phyloP scores from a whole-genome alignment of 2,329 filamentous ascomycete genomes.

The Aspergillus sp. region DNA sequence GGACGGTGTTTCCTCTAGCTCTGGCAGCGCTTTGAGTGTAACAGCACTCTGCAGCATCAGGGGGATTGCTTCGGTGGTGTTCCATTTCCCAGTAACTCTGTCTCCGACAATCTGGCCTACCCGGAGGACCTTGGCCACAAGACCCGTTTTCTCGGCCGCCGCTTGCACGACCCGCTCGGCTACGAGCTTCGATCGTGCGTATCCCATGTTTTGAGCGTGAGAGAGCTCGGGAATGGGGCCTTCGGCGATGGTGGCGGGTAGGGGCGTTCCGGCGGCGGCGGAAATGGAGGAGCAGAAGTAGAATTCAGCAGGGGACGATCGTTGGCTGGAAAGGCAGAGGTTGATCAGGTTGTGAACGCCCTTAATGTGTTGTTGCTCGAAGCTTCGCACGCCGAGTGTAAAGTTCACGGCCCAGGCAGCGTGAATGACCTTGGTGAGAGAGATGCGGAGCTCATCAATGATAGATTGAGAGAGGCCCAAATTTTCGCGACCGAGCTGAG shows the following conservation, averaged over 20 bases:
- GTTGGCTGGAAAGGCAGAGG: constrained; percentile 34
- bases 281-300: constrained; percentile 54
- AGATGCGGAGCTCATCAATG: constrained; percentile 43
- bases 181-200: constrained; percentile 38
- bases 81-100: constrained; percentile 21
- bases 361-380: constrained; percentile 54
- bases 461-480: constrained; percentile 49
- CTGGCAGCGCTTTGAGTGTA: constrained; percentile 47
- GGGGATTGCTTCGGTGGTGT: constrained; percentile 45
- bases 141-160: constrained; percentile 10
- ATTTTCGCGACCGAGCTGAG: constrained; percentile 45
- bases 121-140: constrained; percentile 29
- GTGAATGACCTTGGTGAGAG: constrained; percentile 58
- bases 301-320: constrained; percentile 39
- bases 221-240: constrained; percentile 28
- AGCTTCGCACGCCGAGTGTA: constrained; percentile 55
- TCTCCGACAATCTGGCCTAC: constrained; percentile 39
- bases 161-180: constrained; percentile 30
- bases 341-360: constrained; percentile 47
- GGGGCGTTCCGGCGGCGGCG: constrained; percentile 32
- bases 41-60: constrained; percentile 50
- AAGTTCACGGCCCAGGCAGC: constrained; percentile 68
- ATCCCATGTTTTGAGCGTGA: constrained; percentile 45
- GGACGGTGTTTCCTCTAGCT: constrained; percentile 42
- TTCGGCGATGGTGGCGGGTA: constrained; percentile 34